Evolutionary conservation across 352 stramenopile species (phyloP), one percentile per base, ranked within the genome.

Genomic region (Lagenidium sp.): DNA sequence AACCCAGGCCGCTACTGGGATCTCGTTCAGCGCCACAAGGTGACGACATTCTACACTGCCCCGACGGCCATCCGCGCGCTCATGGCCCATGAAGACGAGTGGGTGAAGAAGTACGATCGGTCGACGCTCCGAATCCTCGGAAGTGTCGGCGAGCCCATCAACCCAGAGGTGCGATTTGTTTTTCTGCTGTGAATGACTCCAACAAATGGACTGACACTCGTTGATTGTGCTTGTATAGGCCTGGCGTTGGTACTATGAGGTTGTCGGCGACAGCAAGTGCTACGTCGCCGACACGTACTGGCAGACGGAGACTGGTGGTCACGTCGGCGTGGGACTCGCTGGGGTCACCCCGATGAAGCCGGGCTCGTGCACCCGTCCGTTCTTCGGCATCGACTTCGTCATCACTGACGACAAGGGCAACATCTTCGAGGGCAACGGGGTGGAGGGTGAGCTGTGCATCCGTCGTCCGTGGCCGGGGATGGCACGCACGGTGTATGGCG

Each of bases 81-180:
- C 18, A 99, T 99, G 95, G 78, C 92, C 23, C 95, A 97, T 49
- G 94, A 94, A 28, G 74, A 95, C 51, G 86, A 97, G 30, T 68
- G 85, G 31, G 82, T 97, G 16, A 77, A 85, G 21, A 92, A 97
- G 41, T 98, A 98, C 68, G 92, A 98, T 62, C 75, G 94, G 40
- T 95, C 81, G 29, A 90, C 65, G 23, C 66, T 99, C 24, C 87
- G 94, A 25, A 79, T 99, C 24, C 71, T 99, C 11, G 96, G 96
- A 16, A 98, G 89, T 41, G 97, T 99, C 18, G 97, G 97, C 23
- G 97, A 99, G 68, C 97, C 96, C 5, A 99, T 99, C 67, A 99
- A 99, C 67, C 96, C 95, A 0, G 95, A 98, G 62, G 28, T 32
- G 28, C 8, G 28, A 32, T 32, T 13, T 15, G 8, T 32, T 32